phyloP scores from a whole-genome alignment of 2,329 filamentous ascomycete genomes.

The Apiospora saccharicola region DNA sequence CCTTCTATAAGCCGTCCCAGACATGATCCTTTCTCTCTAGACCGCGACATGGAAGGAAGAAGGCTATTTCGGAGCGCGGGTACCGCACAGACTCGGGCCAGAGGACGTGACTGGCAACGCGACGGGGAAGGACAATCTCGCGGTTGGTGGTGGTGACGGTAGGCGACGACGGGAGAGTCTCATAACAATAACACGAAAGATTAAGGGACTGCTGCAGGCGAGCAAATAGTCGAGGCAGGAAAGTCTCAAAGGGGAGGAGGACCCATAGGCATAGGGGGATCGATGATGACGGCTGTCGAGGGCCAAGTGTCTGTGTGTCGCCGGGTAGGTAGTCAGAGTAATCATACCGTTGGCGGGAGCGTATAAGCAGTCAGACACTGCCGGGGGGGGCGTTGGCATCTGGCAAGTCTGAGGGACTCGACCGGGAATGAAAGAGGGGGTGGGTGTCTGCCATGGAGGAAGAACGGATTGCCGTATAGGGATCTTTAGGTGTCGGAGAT shows the following conservation, averaged over 20 bases:
- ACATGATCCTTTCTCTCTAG: no score
- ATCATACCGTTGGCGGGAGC: background rate
- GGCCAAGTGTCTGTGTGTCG: background rate
- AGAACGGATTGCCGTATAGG: background rate
- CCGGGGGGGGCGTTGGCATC: background rate
- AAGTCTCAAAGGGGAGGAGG: background rate
- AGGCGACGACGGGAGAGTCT: conserved; percentile 2
- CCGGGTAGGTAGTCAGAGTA: background rate
- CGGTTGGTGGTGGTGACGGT: background rate
- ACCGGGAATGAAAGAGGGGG: no score
- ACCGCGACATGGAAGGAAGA: background rate
- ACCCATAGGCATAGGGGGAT: background rate
- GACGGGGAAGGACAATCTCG: background rate
- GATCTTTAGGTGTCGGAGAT: background rate
- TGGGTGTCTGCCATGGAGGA: background rate
- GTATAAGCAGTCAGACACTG: background rate
- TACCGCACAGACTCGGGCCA: background rate
- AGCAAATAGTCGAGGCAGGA: conserved; percentile 3
- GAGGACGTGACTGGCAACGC: background rate
- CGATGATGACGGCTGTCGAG: conserved; percentile 6
- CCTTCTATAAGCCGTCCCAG: background rate
- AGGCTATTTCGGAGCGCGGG: conserved; percentile 1
- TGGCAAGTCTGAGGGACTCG: background rate
- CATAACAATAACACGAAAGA: conserved; percentile 13
- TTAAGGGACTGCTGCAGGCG: background rate